phyloP scores from a whole-genome alignment of 2,329 filamentous ascomycete genomes.

The Alternaria triticimaculans region DNA sequence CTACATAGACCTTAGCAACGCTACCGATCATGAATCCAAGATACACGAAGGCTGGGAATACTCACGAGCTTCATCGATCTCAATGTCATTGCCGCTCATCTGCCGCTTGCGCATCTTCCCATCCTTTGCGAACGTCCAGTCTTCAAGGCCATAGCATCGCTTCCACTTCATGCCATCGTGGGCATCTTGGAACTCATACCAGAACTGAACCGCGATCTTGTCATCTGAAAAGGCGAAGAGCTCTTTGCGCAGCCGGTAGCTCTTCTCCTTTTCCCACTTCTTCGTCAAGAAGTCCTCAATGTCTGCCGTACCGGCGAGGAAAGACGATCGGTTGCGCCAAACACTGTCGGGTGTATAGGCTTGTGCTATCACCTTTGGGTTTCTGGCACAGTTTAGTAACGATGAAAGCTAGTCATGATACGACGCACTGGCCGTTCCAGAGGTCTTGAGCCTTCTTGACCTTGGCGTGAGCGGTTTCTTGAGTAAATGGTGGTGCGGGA shows the following conservation, averaged over 20 bases:
- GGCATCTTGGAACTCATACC: conserved; percentile 80
- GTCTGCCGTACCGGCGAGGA: conserved; percentile 70
- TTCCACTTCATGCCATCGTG: conserved; percentile 68
- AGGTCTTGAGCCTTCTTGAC: conserved; percentile 84
- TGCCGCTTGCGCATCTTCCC: conserved; percentile 75
- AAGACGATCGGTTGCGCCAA: conserved; percentile 79
- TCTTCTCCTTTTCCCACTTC: conserved; percentile 77
- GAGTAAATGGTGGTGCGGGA: conserved; percentile 73
- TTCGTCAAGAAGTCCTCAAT: conserved; percentile 72
- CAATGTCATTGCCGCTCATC: conserved; percentile 78
- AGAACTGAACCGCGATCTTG: conserved; percentile 87
- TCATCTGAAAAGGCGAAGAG: conserved; percentile 78
- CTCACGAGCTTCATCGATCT: conserved; percentile 59
- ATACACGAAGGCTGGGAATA: not conserved
- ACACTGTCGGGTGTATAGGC: conserved; percentile 78
- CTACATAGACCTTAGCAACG: conserved; percentile 36
- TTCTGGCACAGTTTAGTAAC: conserved; percentile 52
- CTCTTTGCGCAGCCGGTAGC: conserved; percentile 80
- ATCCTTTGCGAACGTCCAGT: conserved; percentile 76
- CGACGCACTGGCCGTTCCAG: conserved; percentile 76
- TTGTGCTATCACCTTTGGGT: conserved; percentile 69
- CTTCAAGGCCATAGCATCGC: conserved; percentile 82
- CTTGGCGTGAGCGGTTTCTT: conserved; percentile 73
- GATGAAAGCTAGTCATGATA: not conserved
- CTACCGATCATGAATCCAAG: not conserved